A percentile compares a stretch with the other conserved stretches of the same genome.
phyloP scores from a whole-genome alignment of 805 yeast species.

The Cyberlindnera euphorbiae region DNA sequence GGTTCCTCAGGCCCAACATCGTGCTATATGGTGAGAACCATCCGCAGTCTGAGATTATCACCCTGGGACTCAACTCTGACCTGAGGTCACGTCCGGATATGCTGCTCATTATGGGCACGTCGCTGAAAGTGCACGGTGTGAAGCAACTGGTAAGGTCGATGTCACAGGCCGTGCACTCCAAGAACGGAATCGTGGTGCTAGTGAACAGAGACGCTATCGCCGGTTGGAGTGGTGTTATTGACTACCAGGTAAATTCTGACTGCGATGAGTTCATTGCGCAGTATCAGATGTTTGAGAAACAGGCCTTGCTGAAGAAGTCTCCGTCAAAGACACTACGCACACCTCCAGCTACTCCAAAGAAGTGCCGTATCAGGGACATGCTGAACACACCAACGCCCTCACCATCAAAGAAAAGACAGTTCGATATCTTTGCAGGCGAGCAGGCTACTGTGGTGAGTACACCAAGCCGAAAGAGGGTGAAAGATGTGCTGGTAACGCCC shows the following conservation, averaged over 20 bases:
- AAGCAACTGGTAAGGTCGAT: constrained; percentile 66
- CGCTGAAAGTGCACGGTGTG: constrained; percentile 87
- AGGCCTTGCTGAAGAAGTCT: constrained; percentile 1
- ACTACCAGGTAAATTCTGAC: constrained; percentile 73
- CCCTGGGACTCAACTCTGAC: constrained; percentile 65
- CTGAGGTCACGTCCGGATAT: constrained; percentile 66
- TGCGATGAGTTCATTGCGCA: constrained; percentile 73
- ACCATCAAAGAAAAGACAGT: constrained; percentile 4
- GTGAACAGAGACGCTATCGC: constrained; percentile 67
- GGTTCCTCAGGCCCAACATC: constrained; percentile 80
- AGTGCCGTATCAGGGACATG: constrained; percentile 13
- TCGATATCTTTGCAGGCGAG: constrained; percentile 4
- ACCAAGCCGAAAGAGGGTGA: constrained; percentile 4
- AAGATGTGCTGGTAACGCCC: constrained; percentile 2
- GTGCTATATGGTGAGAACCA: constrained; percentile 94
- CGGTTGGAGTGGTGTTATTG: constrained; percentile 68
- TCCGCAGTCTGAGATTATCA: constrained; percentile 77
- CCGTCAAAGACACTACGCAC: constrained; percentile 17
- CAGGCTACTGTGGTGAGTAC: neutral
- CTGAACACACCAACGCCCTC: constrained; percentile 17
- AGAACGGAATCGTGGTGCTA: constrained; percentile 72
- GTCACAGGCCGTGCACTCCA: constrained; percentile 68
- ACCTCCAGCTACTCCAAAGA: constrained; percentile 30
- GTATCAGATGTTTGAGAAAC: constrained; percentile 22
- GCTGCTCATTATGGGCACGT: constrained; percentile 87